Evolutionary conservation across 1,284 basidiomycete genomes (phyloP), one percentile per base, ranked within the genome.

Genomic region (Leccinum insigne): DNA sequence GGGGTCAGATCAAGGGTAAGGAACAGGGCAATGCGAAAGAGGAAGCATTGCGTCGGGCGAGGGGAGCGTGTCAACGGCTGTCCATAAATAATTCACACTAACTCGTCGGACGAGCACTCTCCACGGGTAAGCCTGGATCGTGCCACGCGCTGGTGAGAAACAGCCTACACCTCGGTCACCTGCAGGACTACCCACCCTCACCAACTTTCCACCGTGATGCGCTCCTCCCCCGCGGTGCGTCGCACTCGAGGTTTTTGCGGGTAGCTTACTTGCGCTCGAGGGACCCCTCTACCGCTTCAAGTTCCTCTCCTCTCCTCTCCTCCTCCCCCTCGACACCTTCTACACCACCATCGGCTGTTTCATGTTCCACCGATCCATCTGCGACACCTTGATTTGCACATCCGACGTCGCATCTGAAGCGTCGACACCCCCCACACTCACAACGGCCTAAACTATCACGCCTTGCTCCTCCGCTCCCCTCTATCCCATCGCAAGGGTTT

Each of bases 361-460:
- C 69, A 32, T 57, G 60, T 64, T 47, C 42, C 63, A n/a, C 63
- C 62, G 69, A 49, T 29, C 60, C 63, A 4, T 61, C 40, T 60
- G 8, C n/a, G 11, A 54, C 11, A 9, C 62, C 63, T 59, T 65
- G 62, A 64, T 70, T 63, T 18, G 23, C 62, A 57, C 59, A 64
- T 66, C 65, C 64, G 11, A 54, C 57, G 3, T 21, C 68, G 2
- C 71, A 67, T 29, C 32, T 68, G 23, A 72, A 65, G 29, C 68
- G 66, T 59, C 64, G 70, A 58, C 66, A 68, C 42, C 52, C 67
- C 1, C 68, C 62, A 7, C 73, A 71, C 71, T 58, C 67, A 2
- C 71, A 65, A 4, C 69, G 71, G 68, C 59, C 75, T 57, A 78
- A 77, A 78, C 29, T 78, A 78, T 26, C 76, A 75, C 14, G 68